Evolutionary conservation across 1,284 basidiomycete genomes (phyloP), one percentile per base, ranked within the genome.

Genomic region (Ustilago bromivora): DNA sequence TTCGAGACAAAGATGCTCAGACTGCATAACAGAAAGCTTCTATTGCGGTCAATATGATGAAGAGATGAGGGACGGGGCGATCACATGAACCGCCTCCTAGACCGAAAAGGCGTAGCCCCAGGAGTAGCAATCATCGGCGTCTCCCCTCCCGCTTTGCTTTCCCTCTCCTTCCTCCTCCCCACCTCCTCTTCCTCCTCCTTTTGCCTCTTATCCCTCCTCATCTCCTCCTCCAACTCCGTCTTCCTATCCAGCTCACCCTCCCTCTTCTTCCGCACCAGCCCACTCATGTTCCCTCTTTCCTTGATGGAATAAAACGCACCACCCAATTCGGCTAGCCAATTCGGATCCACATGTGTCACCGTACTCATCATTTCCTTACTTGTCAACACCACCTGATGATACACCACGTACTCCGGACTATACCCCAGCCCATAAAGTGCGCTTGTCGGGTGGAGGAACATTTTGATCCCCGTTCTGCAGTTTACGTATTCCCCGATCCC

Each of bases 401-500:
- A 98, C 36, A 99, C 91, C 41, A 98, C 93, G 86, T 97, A 98
- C 55, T 95, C 93, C 8, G 97, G 97, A 36, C 94, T 96, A 87
- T 95, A 98, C 78, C 96, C 97, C 59, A 98, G 89, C 11, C 97
- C 97, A 85, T 97, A 99, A 54, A 99, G 88, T 2, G 97, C 96
- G 82, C 93, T 95, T 0, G 97, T 99, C 0, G 97, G 97, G 86
- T 99, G 97, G 53, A 99, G 88, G 86, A 95, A 93, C 56, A 94
- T 95, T 61, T 79, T 78, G 43, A 90, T 87, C 40, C 95, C 97
- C n/a, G 96, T 96, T 51, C 97, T 90, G 79, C 96, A 94, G 87
- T 99, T 98, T 71, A 96, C 94, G 86, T 98, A 99, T 87, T 99
- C 97, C 74, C 96, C 97, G 71, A 99, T 97, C 85, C 96, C 96